These are phyloP conservation scores for Xylaria castorea DNA, from an alignment of 495 filamentous ascomycete genomes.

Conservation along the genomic window DNA sequence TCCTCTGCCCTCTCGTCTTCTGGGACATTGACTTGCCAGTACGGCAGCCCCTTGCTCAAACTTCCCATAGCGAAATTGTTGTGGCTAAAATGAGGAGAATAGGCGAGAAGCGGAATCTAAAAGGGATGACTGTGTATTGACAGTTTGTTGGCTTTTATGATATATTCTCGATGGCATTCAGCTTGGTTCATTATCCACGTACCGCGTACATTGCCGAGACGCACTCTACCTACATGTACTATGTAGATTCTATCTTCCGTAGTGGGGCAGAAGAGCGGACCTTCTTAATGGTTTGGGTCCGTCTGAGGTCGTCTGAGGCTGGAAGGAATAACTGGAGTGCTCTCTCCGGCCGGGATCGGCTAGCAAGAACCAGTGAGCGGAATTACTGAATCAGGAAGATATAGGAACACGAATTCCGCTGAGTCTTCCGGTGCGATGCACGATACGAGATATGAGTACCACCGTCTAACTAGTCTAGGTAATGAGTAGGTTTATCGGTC, in stretches of 20 bases:
- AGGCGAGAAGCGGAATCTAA: neutral
- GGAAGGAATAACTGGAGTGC: neutral
- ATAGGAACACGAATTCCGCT: neutral
- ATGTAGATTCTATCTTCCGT: neutral
- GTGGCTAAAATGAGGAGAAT: neutral
- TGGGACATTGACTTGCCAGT: slow-evolving; percentile 83
- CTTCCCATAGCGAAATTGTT: slow-evolving; percentile 39
- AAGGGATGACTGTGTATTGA: neutral
- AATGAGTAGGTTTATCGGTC: too few species aligned
- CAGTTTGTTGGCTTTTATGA: neutral
- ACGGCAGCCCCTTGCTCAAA: slow-evolving; percentile 55
- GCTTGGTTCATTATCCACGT: neutral
- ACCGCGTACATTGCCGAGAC: neutral
- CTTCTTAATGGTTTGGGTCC: neutral
- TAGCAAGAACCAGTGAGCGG: neutral
- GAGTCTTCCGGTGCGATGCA: neutral
- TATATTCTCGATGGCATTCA: neutral
- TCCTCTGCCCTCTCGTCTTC: slow-evolving; percentile 60
- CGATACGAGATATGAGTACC: neutral
- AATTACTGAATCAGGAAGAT: neutral
- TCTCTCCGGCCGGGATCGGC: neutral
- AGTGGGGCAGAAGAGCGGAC: neutral
- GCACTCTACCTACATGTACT: neutral
- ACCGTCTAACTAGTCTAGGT: neutral
- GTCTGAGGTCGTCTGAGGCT: neutral